Percentiles rank a stretch among this genome's conserved stretches.
phyloP scores from a whole-genome alignment of 148 eudicot species.

The Chenopodium quinoa region DNA sequence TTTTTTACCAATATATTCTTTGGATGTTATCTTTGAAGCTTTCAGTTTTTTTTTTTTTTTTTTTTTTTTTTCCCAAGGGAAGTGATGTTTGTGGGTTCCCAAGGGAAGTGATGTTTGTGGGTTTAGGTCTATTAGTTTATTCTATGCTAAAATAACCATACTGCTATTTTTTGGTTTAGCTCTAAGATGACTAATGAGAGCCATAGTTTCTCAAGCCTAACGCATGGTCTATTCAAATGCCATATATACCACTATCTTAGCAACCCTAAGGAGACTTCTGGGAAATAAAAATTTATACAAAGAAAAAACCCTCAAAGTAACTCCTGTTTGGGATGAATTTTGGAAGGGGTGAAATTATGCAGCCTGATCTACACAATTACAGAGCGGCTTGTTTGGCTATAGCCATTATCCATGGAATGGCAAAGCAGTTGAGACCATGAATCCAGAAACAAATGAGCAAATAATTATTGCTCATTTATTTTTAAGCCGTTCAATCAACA shows the following conservation, averaged over 20 bases:
- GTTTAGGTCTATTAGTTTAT: background rate
- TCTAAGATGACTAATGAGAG: background rate
- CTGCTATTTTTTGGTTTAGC: background rate
- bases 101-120: background rate
- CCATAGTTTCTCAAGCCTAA: background rate
- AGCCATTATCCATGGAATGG: no score
- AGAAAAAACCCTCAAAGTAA: no score
- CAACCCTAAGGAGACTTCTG: no score
- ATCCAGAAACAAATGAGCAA: background rate
- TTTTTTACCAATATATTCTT: background rate
- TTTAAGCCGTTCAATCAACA: no score
- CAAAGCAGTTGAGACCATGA: no score
- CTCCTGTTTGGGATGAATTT: no score
- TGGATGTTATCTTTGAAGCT: background rate
- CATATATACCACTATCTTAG: background rate
- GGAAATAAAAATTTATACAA: no score
- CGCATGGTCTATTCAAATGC: background rate
- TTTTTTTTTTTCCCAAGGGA: background rate
- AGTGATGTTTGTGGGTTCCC: background rate
- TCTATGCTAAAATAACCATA: background rate
- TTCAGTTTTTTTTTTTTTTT: background rate
- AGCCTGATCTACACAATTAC: background rate
- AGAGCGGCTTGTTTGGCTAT: background rate
- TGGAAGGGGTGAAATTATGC: background rate
- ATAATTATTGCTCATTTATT: no score